Evolutionary conservation across 371 early-diverging fungal genomes (phyloP).

Genomic region (Mucor saturninus): DNA sequence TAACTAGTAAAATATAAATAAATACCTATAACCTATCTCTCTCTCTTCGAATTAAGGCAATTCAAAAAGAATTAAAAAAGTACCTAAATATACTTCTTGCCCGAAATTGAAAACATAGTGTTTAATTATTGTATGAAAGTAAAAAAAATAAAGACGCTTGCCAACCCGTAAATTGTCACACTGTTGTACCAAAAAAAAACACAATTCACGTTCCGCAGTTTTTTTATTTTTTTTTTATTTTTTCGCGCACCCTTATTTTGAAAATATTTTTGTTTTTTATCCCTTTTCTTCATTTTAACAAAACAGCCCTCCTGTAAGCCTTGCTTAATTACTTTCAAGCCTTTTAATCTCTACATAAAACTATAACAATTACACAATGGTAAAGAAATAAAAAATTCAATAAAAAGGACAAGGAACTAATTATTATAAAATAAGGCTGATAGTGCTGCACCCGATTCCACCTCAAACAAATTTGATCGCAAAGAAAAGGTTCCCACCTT

Average conservation of each 20-base stretch:
- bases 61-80: constrained; percentile 13
- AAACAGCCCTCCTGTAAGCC: too few relatives aligned
- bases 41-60: constrained; percentile 11
- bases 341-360: too few relatives aligned
- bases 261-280: too few relatives aligned
- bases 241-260: too few relatives aligned
- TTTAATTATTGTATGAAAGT: too few relatives aligned
- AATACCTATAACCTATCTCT: constrained; percentile 10
- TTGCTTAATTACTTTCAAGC: too few relatives aligned
- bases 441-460: constrained; percentile 37
- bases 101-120: constrained; percentile 8
- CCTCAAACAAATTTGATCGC: constrained; percentile 32
- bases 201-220: too few relatives aligned
- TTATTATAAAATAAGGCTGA: constrained; percentile 40
- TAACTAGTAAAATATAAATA: constrained; percentile 6
- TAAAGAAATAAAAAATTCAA: background rate
- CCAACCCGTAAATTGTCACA: too few relatives aligned
- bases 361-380: too few relatives aligned
- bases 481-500: constrained; percentile 60
- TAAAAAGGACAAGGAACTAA: constrained; percentile 7
- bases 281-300: constrained; percentile 6
- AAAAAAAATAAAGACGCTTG: background rate
- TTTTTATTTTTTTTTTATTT: too few relatives aligned
- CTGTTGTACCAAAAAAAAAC: too few relatives aligned
- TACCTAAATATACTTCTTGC: constrained; percentile 12